Percentiles rank a stretch among this genome's conserved stretches.
Evolutionary conservation across 2,329 filamentous ascomycete species (phyloP).

Genomic region (Lomentospora prolificans): DNA sequence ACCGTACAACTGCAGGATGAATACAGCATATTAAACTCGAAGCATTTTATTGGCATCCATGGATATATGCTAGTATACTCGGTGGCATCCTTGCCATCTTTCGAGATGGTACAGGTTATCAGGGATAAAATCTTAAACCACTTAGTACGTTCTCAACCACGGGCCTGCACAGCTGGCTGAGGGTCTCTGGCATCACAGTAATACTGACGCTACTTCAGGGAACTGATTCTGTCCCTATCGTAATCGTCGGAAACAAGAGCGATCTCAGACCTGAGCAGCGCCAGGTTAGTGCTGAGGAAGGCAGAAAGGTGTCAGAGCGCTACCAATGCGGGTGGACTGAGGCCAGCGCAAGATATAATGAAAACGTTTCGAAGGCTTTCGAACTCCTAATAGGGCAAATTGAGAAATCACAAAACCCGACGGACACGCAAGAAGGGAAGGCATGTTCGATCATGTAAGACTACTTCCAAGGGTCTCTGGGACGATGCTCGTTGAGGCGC

Average conservation of each 20-base stretch:
- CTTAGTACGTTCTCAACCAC: slow-evolving; percentile 56
- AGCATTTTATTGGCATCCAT: slow-evolving; percentile 98
- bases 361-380: slow-evolving; percentile 87
- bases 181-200: too few species aligned
- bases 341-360: slow-evolving; percentile 86
- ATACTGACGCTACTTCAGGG: slow-evolving; percentile 43
- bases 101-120: slow-evolving; percentile 95
- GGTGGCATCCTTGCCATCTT: slow-evolving; percentile 86
- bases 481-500: too few species aligned
- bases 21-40: slow-evolving; percentile 96
- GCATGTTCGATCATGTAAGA: slow-evolving; percentile 79
- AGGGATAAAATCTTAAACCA: slow-evolving; percentile 96
- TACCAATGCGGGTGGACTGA: slow-evolving; percentile 92
- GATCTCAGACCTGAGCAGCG: slow-evolving; percentile 88
- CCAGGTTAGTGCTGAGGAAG: slow-evolving; percentile 79
- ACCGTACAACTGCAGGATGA: slow-evolving; percentile 62
- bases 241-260: slow-evolving; percentile 95
- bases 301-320: slow-evolving; percentile 73
- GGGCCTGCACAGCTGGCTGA: too few species aligned
- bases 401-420: slow-evolving; percentile 86
- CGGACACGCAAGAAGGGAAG: slow-evolving; percentile 66
- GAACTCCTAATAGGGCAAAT: slow-evolving; percentile 91
- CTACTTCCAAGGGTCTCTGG: neutral
- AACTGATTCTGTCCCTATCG: slow-evolving; percentile 82
- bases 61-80: slow-evolving; percentile 98